A percentile compares a stretch with the other conserved stretches of the same genome.
These are phyloP conservation scores for Deuterostichococcus epilithicus DNA, from an alignment of 139 green algal species.

Conservation along the genomic window DNA sequence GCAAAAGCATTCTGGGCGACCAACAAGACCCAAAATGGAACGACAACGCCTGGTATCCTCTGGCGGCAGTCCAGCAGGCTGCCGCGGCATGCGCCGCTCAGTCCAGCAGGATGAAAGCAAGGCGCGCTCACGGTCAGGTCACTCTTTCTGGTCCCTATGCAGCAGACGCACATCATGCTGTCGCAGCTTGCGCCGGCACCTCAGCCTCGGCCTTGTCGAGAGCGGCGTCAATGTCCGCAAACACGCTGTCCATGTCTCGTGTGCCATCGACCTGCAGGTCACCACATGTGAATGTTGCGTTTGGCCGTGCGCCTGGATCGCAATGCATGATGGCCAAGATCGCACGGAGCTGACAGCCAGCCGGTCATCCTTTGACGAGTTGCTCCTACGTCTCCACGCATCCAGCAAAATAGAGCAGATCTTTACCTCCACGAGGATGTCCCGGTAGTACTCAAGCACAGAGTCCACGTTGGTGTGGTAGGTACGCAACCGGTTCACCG, in stretches of 20 bases:
- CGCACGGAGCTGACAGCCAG: background rate
- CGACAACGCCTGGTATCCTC: too few species aligned
- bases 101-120: too few species aligned
- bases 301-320: background rate
- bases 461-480: constrained; percentile 79
- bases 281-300: background rate
- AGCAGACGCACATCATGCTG: too few species aligned
- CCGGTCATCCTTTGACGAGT: background rate
- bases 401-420: background rate
- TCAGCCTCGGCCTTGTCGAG: constrained; percentile 26
- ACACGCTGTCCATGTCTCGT: constrained; percentile 71
- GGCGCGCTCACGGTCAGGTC: too few species aligned
- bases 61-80: too few species aligned
- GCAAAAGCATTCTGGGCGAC: too few species aligned
- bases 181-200: too few species aligned
- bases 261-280: constrained; percentile 67
- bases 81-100: too few species aligned
- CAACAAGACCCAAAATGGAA: too few species aligned
- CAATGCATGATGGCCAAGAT: background rate
- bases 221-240: constrained; percentile 45
- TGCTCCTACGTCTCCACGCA: background rate
- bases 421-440: constrained; percentile 62
- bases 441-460: constrained; percentile 77
- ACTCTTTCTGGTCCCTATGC: too few species aligned
- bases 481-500: constrained; percentile 49